Base-by-base conservation (phyloP, 1,284 basidiomycete genomes). In the Fomitopsis betulina region DNA sequence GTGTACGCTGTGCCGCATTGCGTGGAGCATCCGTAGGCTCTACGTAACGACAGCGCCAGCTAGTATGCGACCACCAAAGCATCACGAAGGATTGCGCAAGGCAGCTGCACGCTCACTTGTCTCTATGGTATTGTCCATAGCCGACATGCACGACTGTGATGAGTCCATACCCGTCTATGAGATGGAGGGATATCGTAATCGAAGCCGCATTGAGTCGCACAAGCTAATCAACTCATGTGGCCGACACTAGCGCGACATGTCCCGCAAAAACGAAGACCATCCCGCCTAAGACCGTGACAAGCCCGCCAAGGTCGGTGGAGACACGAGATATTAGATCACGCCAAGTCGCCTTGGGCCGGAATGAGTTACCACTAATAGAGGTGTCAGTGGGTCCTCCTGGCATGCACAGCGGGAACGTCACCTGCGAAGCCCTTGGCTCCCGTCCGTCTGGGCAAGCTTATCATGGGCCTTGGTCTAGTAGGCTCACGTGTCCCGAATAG, bases 391-490 rank as follows among this genome's bases (percentile, higher is more conserved):
- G 45, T 47, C 45, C 45, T 47, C 45, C 45, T 25, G 5, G 19
- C 45, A 25, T 30, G 45, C 25, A 25, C 10, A 30, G 45, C 45
- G 25, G 42, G 23, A 47, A 47, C 17, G n/a, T 5, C 25, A 15
- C n/a, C n/a, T n/a, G 30, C 25, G 45, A 47, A 47, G 23, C 12
- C 27, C 45, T 47, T 47, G 45, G 45, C 45, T 9, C 27, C 21
- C 42, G 42, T 21, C 42, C 25, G 42, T 4, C 21, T 43, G 42
- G 42, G 30, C 54, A n/a, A 55, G 54, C 54, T 45, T 55, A 55
- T 55, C 54, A 45, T n/a, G n/a, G n/a, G n/a, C n/a, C n/a, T n/a
- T n/a, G 17, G n/a, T 17, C 53, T 23, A 5, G 8, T 30, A 55
- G 40, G 43, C 17, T 37, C 30, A 21, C 35, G 15, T 55, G 27